A percentile compares a stretch with the other conserved stretches of the same genome.
Evolutionary conservation across 2,329 filamentous ascomycete species (phyloP).

Genomic region (Fusarium incarnatum): DNA sequence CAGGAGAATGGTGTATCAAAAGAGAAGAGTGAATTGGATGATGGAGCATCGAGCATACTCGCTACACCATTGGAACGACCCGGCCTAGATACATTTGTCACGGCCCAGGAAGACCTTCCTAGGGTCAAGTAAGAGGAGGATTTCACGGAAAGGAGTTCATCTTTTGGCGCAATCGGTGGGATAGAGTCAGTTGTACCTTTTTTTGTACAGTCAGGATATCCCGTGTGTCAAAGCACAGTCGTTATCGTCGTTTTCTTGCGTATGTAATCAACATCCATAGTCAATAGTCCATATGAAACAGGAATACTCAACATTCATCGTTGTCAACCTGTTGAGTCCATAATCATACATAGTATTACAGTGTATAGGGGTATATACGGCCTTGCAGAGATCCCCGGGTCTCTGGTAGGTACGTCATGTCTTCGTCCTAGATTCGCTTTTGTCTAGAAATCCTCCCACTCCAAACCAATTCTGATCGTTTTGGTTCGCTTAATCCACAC

Average conservation of each 20-base stretch:
- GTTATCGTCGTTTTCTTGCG: constrained; percentile 20
- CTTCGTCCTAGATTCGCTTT: constrained; percentile 10
- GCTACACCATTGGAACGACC: constrained; percentile 49
- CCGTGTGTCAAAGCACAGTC: constrained; percentile 28
- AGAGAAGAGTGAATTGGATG: constrained; percentile 14
- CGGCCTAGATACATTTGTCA: constrained; percentile 66
- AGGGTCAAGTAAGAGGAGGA: constrained; percentile 41
- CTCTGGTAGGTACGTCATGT: constrained; percentile 12
- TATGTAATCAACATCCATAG: constrained; percentile 19
- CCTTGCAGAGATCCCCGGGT: constrained; percentile 36
- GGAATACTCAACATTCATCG: constrained; percentile 19
- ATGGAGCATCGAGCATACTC: constrained; percentile 4
- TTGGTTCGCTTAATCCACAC: constrained; percentile 60
- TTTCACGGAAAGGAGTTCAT: neutral
- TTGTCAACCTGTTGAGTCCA: constrained; percentile 33
- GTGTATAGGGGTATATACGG: constrained; percentile 49
- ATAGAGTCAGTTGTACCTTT: constrained; percentile 30
- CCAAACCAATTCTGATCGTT: neutral
- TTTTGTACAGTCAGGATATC: constrained; percentile 31
- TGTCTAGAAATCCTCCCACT: neutral
- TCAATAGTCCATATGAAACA: constrained; percentile 7
- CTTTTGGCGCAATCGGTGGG: constrained; percentile 24
- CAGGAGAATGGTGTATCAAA: neutral
- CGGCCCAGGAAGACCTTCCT: constrained; percentile 61
- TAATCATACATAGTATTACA: constrained; percentile 50